A percentile compares a stretch with the other conserved stretches of the same genome.
phyloP scores from a whole-genome alignment of 73 alveolate genomes.

The Stentor roeselii region DNA sequence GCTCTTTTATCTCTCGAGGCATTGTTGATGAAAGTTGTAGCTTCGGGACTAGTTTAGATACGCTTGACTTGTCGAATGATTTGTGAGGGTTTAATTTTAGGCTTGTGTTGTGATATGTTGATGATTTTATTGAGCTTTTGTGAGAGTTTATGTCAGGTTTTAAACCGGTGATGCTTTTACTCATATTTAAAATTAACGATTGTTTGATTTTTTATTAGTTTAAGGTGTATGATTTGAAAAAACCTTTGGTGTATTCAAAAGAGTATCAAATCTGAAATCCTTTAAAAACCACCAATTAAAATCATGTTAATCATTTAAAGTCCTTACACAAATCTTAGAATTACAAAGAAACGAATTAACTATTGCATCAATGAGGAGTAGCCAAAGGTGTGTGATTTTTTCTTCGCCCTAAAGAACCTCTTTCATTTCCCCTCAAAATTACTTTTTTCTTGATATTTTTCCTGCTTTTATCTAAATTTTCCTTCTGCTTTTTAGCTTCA shows the following conservation, averaged over 20 bases:
- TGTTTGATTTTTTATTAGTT: no score
- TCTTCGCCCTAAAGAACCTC: no score
- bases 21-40: neutral
- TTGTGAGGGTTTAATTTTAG: neutral
- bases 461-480: neutral
- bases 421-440: neutral
- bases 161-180: neutral
- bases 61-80: neutral
- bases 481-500: neutral
- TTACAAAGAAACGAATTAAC: no score
- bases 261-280: no score
- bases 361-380: no score
- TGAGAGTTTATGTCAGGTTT: neutral
- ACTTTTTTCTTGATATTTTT: neutral
- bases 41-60: neutral
- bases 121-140: neutral
- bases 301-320: no score
- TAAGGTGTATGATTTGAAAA: no score
- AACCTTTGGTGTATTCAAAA: no score
- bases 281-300: no score
- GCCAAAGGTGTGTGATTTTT: no score
- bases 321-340: no score
- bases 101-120: neutral
- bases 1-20: neutral
- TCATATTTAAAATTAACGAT: conserved; percentile 2